A percentile compares a stretch with the other conserved stretches of the same genome.
Conservation (phyloP, 306 rosid genomes). For the Coriaria nepalensis region DNA sequence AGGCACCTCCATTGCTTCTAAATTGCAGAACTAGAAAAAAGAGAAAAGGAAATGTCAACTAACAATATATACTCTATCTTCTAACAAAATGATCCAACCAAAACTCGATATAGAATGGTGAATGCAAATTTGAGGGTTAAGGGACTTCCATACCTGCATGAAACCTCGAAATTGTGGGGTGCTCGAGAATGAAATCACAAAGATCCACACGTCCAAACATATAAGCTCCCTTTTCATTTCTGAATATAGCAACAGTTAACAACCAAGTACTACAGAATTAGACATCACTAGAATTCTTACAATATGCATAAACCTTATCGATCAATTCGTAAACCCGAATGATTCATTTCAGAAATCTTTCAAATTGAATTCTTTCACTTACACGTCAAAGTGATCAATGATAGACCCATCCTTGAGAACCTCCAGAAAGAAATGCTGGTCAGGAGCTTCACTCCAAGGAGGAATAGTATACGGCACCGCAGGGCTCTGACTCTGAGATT, state of each 20-base stretch:
- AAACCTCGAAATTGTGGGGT: conserved; percentile 76
- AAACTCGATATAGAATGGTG: no score
- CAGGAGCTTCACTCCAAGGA: conserved; percentile 65
- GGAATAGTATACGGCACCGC: conserved; percentile 68
- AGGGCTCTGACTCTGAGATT: conserved; percentile 21
- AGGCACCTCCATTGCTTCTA: conserved; percentile 70
- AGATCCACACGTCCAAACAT: conserved; percentile 91
- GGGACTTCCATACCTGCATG: conserved; percentile 50
- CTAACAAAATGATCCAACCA: no score
- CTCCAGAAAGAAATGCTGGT: conserved; percentile 65
- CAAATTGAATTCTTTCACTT: conserved; percentile 6
- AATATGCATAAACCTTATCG: background rate
- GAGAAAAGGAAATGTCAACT: conserved; percentile 8
- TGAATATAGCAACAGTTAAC: conserved; percentile 12
- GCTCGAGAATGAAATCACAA: conserved; percentile 82
- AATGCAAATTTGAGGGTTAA: background rate
- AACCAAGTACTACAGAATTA: background rate
- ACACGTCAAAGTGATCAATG: conserved; percentile 44
- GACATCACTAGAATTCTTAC: conserved; percentile 1
- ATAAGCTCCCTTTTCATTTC: conserved; percentile 76
- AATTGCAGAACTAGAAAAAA: conserved; percentile 68
- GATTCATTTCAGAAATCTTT: background rate
- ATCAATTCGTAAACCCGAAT: background rate
- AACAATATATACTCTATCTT: conserved; percentile 17
- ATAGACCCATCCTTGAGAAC: conserved; percentile 79